Base-by-base conservation (phyloP, 202 grass and related monocot species). In the Setaria italica region DNA sequence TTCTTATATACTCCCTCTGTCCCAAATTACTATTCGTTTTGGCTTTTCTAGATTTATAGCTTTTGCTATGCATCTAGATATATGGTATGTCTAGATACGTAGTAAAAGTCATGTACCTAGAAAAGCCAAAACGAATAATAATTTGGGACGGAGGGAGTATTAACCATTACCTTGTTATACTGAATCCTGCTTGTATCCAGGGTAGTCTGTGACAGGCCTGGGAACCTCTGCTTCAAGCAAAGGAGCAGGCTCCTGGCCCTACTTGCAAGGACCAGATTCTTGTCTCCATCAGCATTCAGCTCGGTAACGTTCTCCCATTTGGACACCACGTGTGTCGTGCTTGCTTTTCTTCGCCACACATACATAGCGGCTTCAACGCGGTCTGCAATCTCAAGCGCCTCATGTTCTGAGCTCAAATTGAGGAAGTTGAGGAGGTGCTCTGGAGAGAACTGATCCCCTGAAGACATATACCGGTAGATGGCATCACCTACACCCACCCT, bases 151-250 rank as follows among this genome's bases (percentile, higher is more conserved):
- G 25, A 25, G 25, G 25, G 25, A 25, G 25, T 25, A 35, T 72
- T 67, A 76, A 85, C 13, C 63, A 41, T 74, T 88, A 98, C 95
- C 93, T 95, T 98, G 16, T 98, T 98, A 78, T 89, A 98, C 48
- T 98, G 89, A 86, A 98, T 95, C 70, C 95, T 98, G 88, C 95
- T 98, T 70, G 91, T 91, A 79, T 98, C 95, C 72, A 98, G 82
- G 12, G 95, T 92, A 35, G 95, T 98, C 41, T 98, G 95, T 0
- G 95, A 94, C 67, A 98, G 82, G 48, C 89, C 90, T 21, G 95
- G 95, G 79, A 92, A 98, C 42, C 92, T 95, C 43, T 95, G 95
- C 80, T 98, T 98, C 86, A 98, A 75, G 80, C 89, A 88, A 25
- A 98, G 56, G 51, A 98, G 48, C 19, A 98, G 62, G 60, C 89